Percentiles rank a stretch among this genome's conserved stretches.
phyloP scores from a whole-genome alignment of 331 rosid species.

The Quercus phellos region DNA sequence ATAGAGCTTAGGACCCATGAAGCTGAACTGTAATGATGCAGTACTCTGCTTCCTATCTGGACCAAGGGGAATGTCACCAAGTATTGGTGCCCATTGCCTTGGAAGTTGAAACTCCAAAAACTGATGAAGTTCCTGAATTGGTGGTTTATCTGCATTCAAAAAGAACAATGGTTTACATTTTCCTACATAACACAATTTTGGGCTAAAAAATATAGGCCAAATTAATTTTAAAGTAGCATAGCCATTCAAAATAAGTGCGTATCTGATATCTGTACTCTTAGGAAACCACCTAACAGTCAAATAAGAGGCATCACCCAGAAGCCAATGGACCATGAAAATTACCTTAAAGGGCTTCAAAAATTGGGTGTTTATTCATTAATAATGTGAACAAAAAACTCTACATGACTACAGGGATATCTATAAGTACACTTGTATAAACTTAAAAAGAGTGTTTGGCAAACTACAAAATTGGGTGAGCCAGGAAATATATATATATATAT shows the following conservation, averaged over 20 bases:
- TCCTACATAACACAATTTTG: not conserved
- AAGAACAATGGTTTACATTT: constrained; percentile 6
- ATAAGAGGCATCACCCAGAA: not conserved
- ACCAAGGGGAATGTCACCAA: constrained; percentile 86
- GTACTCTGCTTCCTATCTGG: constrained; percentile 60
- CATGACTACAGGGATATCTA: not conserved
- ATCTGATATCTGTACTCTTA: not conserved
- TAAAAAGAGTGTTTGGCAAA: not conserved
- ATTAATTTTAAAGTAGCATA: not conserved
- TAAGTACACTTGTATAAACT: not conserved
- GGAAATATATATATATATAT: too few species aligned
- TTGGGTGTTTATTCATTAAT: not conserved
- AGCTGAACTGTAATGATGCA: constrained; percentile 76
- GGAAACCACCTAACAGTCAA: not conserved
- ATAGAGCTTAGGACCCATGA: constrained; percentile 90
- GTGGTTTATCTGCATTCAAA: constrained; percentile 67
- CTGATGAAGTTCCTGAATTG: constrained; percentile 66
- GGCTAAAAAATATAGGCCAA: not conserved
- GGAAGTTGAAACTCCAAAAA: constrained; percentile 93
- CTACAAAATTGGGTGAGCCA: not conserved
- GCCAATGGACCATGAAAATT: not conserved
- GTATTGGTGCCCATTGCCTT: constrained; percentile 90
- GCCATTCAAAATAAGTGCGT: not conserved
- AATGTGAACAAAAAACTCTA: not conserved
- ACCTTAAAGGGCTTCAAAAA: not conserved